Conservation (phyloP, 495 filamentous ascomycete species). For the Penicillium macrosclerotiorum region DNA sequence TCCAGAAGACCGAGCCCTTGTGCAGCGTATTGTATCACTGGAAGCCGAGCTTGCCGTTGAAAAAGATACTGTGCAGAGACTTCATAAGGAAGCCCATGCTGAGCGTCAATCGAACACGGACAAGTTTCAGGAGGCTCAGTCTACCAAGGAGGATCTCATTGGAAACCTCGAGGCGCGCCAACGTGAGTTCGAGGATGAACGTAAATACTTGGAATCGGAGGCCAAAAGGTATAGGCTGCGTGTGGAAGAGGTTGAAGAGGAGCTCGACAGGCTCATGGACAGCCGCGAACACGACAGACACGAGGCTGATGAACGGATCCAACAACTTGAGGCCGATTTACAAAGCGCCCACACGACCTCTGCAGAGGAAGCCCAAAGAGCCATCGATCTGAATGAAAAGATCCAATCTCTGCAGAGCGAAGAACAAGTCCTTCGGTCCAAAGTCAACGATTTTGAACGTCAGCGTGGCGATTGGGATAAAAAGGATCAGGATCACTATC, state of each 20-base stretch:
- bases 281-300: constrained; percentile 75
- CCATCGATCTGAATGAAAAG: constrained; percentile 42
- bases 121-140: constrained; percentile 76
- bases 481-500: constrained; percentile 49
- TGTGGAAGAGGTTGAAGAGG: constrained; percentile 85
- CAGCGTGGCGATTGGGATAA: constrained; percentile 45
- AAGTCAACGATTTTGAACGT: constrained; percentile 49
- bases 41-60: constrained; percentile 75
- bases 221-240: constrained; percentile 69
- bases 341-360: constrained; percentile 57
- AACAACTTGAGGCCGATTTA: constrained; percentile 67
- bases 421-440: constrained; percentile 23
- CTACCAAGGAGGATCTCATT: constrained; percentile 91
- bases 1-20: constrained; percentile 60
- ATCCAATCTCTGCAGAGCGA: constrained; percentile 6
- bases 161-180: constrained; percentile 91
- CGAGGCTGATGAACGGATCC: constrained; percentile 64
- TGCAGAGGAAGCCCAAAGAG: constrained; percentile 54
- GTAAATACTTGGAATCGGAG: constrained; percentile 75
- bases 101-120: constrained; percentile 64
- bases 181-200: constrained; percentile 81
- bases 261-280: constrained; percentile 80
- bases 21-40: constrained; percentile 69
- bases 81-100: constrained; percentile 63
- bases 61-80: constrained; percentile 53